A percentile compares a stretch with the other conserved stretches of the same genome.
Conservation (phyloP, 768 basidiomycete species). For the Kwoniella dendrophila region DNA sequence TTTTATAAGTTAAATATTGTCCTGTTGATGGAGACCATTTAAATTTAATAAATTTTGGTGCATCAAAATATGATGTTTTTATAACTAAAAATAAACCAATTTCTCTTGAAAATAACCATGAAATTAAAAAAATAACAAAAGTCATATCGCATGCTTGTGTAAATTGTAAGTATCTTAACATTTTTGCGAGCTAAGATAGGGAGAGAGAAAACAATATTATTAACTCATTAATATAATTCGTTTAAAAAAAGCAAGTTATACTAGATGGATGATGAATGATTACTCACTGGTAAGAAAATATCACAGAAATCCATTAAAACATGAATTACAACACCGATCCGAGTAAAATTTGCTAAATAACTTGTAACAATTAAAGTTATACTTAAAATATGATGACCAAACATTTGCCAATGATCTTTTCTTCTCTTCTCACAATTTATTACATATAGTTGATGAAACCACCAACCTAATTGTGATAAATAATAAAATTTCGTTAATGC, state of each 20-base stretch:
- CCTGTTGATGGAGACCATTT: constrained; percentile 67
- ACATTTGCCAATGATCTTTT: constrained; percentile 95
- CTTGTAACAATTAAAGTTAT: constrained; percentile 73
- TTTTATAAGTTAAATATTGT: constrained; percentile 61
- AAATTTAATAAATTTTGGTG: constrained; percentile 61
- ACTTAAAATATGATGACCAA: constrained; percentile 91
- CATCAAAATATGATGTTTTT: constrained; percentile 64
- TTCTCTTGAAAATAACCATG: constrained; percentile 90
- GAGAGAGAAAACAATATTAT: not conserved
- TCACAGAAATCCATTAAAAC: constrained; percentile 93
- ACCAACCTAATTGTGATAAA: constrained; percentile 80
- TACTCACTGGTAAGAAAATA: constrained; percentile 82
- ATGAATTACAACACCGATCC: constrained; percentile 86
- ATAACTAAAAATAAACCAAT: constrained; percentile 76
- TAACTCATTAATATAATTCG: too few species aligned
- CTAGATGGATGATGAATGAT: not conserved
- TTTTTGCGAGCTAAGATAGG: constrained; percentile 75
- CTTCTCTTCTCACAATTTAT: constrained; percentile 89
- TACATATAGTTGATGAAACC: constrained; percentile 85
- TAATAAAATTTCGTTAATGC: constrained; percentile 86
- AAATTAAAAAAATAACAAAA: constrained; percentile 80
- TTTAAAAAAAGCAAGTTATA: not conserved
- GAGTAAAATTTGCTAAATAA: constrained; percentile 81
- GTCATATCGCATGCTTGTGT: constrained; percentile 68
- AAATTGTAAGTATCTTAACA: constrained; percentile 80